These are phyloP conservation scores for Auriscalpium vulgare DNA, from an alignment of 768 basidiomycete genomes.

Conservation along the genomic window DNA sequence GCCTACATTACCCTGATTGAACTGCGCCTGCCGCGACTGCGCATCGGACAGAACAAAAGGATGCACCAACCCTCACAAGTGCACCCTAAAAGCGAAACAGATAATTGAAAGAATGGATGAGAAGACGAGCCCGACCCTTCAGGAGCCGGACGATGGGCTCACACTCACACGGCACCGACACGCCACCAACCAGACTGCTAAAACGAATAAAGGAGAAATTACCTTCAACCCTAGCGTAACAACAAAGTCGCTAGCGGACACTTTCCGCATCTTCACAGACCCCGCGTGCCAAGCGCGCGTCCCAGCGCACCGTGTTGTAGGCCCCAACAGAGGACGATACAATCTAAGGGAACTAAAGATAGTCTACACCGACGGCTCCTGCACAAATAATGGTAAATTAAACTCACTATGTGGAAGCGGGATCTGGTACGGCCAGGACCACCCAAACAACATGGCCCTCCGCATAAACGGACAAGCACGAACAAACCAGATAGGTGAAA, in stretches of 20 bases:
- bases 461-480: background rate
- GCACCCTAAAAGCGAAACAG: background rate
- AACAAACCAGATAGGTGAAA: conserved; percentile 8
- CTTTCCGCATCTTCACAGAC: background rate
- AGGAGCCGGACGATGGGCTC: background rate
- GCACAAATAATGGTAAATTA: conserved; percentile 12
- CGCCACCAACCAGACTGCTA: background rate
- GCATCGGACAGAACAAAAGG: background rate
- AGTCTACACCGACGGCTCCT: conserved; percentile 23
- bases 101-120: background rate
- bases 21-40: conserved; percentile 3
- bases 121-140: background rate
- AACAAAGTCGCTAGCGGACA: background rate
- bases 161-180: background rate
- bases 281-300: background rate
- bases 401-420: conserved; percentile 17
- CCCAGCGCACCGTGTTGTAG: background rate
- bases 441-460: background rate
- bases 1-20: background rate
- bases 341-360: background rate
- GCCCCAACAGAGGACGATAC: no score
- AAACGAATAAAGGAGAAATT: background rate
- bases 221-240: conserved; percentile 4
- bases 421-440: background rate
- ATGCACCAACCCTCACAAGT: background rate